These are phyloP conservation scores for Tephrocybe rancida DNA, from an alignment of 768 basidiomycete species.

Conservation along the genomic window DNA sequence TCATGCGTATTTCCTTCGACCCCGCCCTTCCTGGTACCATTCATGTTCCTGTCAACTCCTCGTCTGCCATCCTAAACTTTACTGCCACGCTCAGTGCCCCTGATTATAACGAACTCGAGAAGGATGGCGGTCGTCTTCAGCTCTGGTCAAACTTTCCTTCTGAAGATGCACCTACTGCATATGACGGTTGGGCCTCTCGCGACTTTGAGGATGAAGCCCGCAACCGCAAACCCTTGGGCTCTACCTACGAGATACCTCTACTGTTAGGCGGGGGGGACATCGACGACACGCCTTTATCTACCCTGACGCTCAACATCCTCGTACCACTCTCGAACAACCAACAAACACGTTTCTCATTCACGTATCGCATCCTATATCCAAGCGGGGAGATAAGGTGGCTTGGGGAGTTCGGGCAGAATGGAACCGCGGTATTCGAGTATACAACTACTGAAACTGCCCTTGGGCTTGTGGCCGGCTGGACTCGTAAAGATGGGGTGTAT, in stretches of 20 bases:
- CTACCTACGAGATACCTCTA: background rate
- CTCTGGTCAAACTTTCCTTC: slow-evolving; percentile 44
- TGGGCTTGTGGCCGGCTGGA: slow-evolving; percentile 25
- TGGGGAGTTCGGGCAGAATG: slow-evolving; percentile 46
- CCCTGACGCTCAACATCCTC: slow-evolving; percentile 16
- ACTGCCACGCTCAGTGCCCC: slow-evolving; percentile 30
- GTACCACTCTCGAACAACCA: slow-evolving; percentile 9
- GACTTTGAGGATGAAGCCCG: slow-evolving; percentile 27
- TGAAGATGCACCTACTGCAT: slow-evolving; percentile 13
- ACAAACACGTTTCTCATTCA: slow-evolving; percentile 37
- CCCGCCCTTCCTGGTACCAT: slow-evolving; percentile 39
- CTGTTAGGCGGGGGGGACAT: background rate
- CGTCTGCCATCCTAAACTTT: slow-evolving; percentile 33
- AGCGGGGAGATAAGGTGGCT: slow-evolving; percentile 48
- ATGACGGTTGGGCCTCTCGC: slow-evolving; percentile 34
- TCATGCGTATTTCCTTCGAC: slow-evolving; percentile 40
- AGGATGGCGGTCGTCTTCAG: slow-evolving; percentile 36
- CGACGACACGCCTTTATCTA: background rate
- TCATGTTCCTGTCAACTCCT: slow-evolving; percentile 20
- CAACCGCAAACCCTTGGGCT: background rate
- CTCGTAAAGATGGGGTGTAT: slow-evolving; percentile 3
- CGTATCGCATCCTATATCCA: slow-evolving; percentile 50
- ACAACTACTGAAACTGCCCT: slow-evolving; percentile 18
- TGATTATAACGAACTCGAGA: slow-evolving; percentile 32
- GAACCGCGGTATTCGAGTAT: slow-evolving; percentile 35